Conservation (phyloP, 495 filamentous ascomycete species). For the Penicillium cataractarum region DNA sequence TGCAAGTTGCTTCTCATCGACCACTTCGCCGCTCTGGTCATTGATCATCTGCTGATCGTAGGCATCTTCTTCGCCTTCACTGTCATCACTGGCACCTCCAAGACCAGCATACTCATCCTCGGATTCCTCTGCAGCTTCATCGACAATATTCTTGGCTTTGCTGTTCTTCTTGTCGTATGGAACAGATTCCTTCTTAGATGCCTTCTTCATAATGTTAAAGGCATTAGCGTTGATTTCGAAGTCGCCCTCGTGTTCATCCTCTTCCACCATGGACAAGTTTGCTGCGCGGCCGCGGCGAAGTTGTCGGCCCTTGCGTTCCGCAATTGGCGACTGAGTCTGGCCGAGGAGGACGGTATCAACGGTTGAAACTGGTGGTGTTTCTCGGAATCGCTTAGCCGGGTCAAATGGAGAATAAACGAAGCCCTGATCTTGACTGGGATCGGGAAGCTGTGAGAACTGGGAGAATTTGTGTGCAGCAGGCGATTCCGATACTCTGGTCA, state of each 20-base stretch:
- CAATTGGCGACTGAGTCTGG: constrained; percentile 61
- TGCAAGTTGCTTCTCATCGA: constrained; percentile 78
- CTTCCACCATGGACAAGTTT: constrained; percentile 45
- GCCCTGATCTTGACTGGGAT: constrained; percentile 86
- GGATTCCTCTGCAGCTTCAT: constrained; percentile 95
- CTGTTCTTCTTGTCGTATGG: constrained; percentile 84
- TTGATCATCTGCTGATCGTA: constrained; percentile 83
- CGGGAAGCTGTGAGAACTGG: constrained; percentile 64
- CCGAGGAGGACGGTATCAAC: constrained; percentile 67
- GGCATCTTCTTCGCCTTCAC: constrained; percentile 71
- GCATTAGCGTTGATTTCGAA: constrained; percentile 57
- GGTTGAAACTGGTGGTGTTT: constrained; percentile 64
- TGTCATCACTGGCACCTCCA: constrained; percentile 88
- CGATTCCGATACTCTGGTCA: constrained; percentile 46
- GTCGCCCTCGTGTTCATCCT: constrained; percentile 36
- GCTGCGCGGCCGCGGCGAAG: constrained; percentile 50
- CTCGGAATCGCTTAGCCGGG: constrained; percentile 60
- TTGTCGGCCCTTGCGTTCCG: constrained; percentile 61
- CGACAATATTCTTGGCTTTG: constrained; percentile 82
- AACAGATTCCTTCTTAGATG: constrained; percentile 55
- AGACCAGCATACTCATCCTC: constrained; percentile 98
- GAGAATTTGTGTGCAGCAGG: constrained; percentile 51
- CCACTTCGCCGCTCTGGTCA: constrained; percentile 76
- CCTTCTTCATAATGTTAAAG: constrained; percentile 79
- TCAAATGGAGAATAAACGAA: constrained; percentile 66